Evolutionary conservation across 306 rosid species (phyloP).

Genomic region (Dryas octopetala): DNA sequence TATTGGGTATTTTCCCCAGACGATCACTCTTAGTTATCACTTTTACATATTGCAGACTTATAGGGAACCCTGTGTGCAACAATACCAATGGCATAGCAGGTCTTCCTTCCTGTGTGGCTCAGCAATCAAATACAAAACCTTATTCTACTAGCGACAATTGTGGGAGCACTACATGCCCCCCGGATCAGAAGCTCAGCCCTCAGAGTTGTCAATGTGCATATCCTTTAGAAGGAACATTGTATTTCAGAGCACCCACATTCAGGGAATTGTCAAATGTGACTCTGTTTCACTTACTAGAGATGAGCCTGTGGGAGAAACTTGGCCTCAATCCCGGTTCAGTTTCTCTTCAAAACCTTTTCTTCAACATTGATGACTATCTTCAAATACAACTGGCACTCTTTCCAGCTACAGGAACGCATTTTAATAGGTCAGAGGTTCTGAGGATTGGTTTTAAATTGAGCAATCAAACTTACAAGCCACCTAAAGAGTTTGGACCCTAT

Average conservation of each 20-base stretch:
- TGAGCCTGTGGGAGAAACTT: slow-evolving; percentile 61
- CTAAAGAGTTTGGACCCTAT: slow-evolving; percentile 73
- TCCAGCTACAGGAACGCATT: slow-evolving; percentile 59
- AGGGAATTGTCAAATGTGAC: slow-evolving; percentile 59
- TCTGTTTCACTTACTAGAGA: slow-evolving; percentile 64
- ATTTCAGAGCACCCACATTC: slow-evolving; percentile 80
- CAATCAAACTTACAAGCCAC: slow-evolving; percentile 89
- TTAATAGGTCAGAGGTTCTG: slow-evolving; percentile 68
- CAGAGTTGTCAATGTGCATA: slow-evolving; percentile 88
- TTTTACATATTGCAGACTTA: slow-evolving; percentile 51
- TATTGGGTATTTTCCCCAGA: background rate
- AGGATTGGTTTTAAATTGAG: slow-evolving; percentile 80
- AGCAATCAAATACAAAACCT: slow-evolving; percentile 40
- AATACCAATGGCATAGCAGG: slow-evolving; percentile 28
- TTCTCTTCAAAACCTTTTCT: slow-evolving; percentile 66
- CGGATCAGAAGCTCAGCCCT: slow-evolving; percentile 68
- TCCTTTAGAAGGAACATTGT: slow-evolving; percentile 74
- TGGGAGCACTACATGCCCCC: slow-evolving; percentile 52
- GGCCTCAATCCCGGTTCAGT: slow-evolving; percentile 82
- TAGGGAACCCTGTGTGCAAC: slow-evolving; percentile 82
- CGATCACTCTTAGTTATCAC: slow-evolving; percentile 21
- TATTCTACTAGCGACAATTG: slow-evolving; percentile 78
- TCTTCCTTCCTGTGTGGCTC: slow-evolving; percentile 55
- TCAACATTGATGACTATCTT: slow-evolving; percentile 79
- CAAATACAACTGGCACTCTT: slow-evolving; percentile 74